These are phyloP conservation scores for Backusella mclennaniae DNA, from an alignment of 192 early-diverging fungal genomes.

Conservation along the genomic window DNA sequence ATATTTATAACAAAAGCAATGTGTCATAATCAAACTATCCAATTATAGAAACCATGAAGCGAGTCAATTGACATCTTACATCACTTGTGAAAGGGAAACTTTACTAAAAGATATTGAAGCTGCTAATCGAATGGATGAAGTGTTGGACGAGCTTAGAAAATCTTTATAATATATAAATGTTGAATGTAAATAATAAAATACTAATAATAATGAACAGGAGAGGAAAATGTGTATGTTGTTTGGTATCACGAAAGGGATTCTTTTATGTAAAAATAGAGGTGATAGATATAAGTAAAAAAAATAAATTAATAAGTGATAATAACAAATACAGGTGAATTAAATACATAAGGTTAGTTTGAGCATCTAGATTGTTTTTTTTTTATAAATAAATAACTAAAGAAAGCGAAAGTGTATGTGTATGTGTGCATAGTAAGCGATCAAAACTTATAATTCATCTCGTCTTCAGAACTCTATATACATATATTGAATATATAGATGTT, in stretches of 20 bases:
- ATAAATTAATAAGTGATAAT: background rate
- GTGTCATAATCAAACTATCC: background rate
- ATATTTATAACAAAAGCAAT: background rate
- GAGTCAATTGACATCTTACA: background rate
- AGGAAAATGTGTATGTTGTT: background rate
- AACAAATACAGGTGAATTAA: background rate
- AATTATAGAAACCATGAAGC: background rate
- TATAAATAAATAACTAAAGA: background rate
- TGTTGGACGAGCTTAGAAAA: background rate
- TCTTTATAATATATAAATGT: background rate
- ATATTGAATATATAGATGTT: background rate
- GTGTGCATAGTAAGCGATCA: background rate
- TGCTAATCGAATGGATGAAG: background rate
- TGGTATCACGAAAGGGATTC: background rate
- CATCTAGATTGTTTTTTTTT: background rate
- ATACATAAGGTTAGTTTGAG: background rate
- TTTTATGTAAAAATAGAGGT: background rate
- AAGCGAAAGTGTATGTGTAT: background rate
- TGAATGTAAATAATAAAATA: background rate
- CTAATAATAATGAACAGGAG: background rate
- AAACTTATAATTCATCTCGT: constrained; percentile 4
- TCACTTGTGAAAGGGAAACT: background rate
- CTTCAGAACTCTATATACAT: constrained; percentile 2
- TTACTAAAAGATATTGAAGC: background rate
- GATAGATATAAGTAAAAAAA: background rate